phyloP scores from a whole-genome alignment of 179 eudicot species.

The Silene noctiflora region DNA sequence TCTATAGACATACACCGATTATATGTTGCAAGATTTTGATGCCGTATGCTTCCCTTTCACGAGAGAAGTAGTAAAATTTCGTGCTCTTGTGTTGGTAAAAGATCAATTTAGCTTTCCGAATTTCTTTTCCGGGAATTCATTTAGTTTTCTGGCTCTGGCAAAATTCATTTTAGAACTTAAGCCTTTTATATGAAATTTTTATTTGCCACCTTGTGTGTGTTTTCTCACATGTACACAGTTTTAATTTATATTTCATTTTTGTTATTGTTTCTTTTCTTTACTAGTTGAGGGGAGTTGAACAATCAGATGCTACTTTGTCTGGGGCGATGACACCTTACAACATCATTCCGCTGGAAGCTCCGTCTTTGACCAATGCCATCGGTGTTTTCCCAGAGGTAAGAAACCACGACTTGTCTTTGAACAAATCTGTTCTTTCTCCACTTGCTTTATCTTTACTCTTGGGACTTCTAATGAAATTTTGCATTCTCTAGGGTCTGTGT shows the following conservation, averaged over 20 bases:
- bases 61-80: too few relatives aligned
- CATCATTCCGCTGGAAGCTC: constrained; percentile 86
- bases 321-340: constrained; percentile 80
- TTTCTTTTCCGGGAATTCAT: too few relatives aligned
- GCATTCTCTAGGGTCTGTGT: neutral
- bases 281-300: constrained; percentile 74
- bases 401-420: neutral
- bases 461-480: neutral
- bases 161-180: neutral
- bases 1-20: neutral
- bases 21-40: neutral
- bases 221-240: neutral
- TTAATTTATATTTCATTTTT: neutral
- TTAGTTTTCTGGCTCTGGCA: neutral
- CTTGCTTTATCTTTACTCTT: neutral
- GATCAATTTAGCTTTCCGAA: too few relatives aligned
- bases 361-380: constrained; percentile 80
- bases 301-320: constrained; percentile 60
- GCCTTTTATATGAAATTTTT: neutral
- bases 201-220: neutral
- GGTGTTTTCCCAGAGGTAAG: constrained; percentile 88
- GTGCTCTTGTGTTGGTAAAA: too few relatives aligned
- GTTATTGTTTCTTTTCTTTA: constrained; percentile 6
- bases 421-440: neutral
- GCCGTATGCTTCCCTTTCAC: too few relatives aligned